Percentiles rank a stretch among this genome's conserved stretches.
Evolutionary conservation across 208 protist genomes (phyloP).

Genomic region (Phytomonas sp.): DNA sequence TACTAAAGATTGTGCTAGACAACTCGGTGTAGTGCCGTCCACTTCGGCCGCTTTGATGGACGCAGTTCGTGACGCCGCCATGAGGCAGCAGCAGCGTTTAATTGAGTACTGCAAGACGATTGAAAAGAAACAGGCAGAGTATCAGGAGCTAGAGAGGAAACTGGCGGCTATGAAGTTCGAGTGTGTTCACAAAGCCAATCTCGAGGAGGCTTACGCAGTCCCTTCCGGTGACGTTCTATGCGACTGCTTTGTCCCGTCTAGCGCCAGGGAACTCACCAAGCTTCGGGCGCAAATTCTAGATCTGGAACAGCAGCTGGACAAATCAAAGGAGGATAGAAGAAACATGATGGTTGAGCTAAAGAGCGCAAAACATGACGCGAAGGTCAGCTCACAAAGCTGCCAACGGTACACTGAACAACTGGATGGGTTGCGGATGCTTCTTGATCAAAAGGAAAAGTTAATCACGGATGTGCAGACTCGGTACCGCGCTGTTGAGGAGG

Average conservation of each 20-base stretch:
- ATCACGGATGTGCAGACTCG: conserved; percentile 2
- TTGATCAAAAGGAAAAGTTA: conserved; percentile 16
- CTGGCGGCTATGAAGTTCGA: conserved; percentile 15
- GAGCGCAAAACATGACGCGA: conserved; percentile 15
- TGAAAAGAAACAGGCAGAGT: conserved; percentile 14
- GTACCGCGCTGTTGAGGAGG: neutral
- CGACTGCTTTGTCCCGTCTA: conserved; percentile 22
- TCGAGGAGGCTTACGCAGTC: conserved; percentile 3
- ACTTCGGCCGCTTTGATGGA: conserved; percentile 17
- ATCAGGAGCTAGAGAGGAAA: conserved; percentile 22
- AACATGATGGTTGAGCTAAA: conserved; percentile 15
- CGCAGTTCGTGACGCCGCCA: conserved; percentile 26
- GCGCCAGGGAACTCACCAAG: conserved; percentile 23
- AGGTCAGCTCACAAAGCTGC: conserved; percentile 4
- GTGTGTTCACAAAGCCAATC: neutral
- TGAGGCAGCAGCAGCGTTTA: conserved; percentile 19
- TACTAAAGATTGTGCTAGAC: neutral
- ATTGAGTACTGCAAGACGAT: conserved; percentile 14
- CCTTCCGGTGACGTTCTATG: neutral
- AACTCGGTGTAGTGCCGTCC: neutral
- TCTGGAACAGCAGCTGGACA: conserved; percentile 15
- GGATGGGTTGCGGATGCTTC: conserved; percentile 14
- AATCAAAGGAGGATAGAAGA: conserved; percentile 9
- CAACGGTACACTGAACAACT: conserved; percentile 18
- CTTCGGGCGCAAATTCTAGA: conserved; percentile 18